Base-by-base conservation (phyloP, 2,329 filamentous ascomycete genomes). In the Myriosclerotinia duriaeana region DNA sequence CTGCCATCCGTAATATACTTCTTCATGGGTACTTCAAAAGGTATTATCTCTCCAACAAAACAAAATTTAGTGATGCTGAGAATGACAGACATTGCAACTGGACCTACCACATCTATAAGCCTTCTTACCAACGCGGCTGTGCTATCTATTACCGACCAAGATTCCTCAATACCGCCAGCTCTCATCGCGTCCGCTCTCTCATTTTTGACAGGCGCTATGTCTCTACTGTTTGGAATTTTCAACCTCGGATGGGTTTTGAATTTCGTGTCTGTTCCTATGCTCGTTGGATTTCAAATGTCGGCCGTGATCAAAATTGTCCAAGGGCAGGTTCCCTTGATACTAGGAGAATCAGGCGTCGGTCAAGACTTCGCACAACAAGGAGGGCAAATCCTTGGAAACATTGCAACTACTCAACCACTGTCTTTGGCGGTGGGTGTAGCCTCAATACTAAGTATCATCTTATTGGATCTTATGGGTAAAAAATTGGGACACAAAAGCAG, bases 211-310 rank as follows among this genome's bases (percentile, higher is more conserved):
- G 87, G 87, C 0, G 78, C 87, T 3, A 87, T 86, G 71, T 80
- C 83, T 20, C 80, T 89, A 30, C 79, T 81, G 20, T 77, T 89
- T 3, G 87, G 87, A 0, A 78, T 89, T 1, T 78, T 89, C 30
- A 87, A 86, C 63, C 82, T 89, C 6, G 87, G 87, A 0, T 89
- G 88, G 73, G 78, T 89, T 6, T 80, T 89, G 26, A 86, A 89
- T 68, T 89, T 88, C 71, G 85, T 89, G 70, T 88, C 87, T 0
- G 80, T 87, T 1, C 87, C 87, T 0, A 85, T 89, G 1, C 80
- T 89, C 0, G 85, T 81, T 8, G 87, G 87, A 5, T 89, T 89
- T 77, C 87, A 89, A 71, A 87, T 86, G 0, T 86, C 87, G 1
- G 86, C 87, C 1, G 87, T 89, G 58, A 87, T 85, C 26, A 26